Percentiles rank a stretch among this genome's conserved stretches.
phyloP scores from a whole-genome alignment of 805 yeast species.

The Clavispora santaluciae region DNA sequence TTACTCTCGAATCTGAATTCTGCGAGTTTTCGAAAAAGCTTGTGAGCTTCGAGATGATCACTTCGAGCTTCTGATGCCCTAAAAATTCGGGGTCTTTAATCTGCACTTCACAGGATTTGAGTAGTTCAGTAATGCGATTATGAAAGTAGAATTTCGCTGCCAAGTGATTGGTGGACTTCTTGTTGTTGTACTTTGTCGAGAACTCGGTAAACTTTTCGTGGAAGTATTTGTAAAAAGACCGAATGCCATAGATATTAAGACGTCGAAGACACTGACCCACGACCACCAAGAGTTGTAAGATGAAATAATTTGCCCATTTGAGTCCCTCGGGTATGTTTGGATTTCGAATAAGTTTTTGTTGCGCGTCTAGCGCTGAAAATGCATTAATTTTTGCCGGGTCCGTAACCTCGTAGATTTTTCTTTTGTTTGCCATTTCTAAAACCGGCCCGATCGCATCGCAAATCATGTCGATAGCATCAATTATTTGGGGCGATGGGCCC shows the following conservation, averaged over 20 bases:
- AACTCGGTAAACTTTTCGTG: conserved; percentile 53
- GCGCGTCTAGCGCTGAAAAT: conserved; percentile 65
- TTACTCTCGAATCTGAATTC: conserved; percentile 61
- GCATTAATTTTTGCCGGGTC: conserved; percentile 69
- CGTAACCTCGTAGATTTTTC: conserved; percentile 56
- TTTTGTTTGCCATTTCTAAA: conserved; percentile 56
- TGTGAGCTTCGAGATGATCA: conserved; percentile 51
- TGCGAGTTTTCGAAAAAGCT: conserved; percentile 45
- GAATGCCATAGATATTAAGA: conserved; percentile 75
- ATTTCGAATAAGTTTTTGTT: conserved; percentile 52
- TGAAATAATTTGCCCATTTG: conserved; percentile 67
- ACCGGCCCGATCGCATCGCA: conserved; percentile 66
- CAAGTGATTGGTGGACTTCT: conserved; percentile 58
- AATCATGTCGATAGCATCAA: conserved; percentile 48
- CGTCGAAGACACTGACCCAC: conserved; percentile 69
- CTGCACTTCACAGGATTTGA: conserved; percentile 41
- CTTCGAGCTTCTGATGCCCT: conserved; percentile 72
- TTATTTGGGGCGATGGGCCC: conserved; percentile 49
- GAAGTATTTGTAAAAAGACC: conserved; percentile 68
- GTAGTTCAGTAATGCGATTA: conserved; percentile 41
- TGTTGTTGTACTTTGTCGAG: conserved; percentile 49
- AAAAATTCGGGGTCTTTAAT: conserved; percentile 34
- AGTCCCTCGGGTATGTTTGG: conserved; percentile 58
- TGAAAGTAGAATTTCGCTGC: conserved; percentile 60
- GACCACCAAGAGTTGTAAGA: conserved; percentile 57